Percentiles rank a stretch among this genome's conserved stretches.
These are phyloP conservation scores for Polytrichum formosum DNA, from an alignment of 225 moss, liverwort and hornwort species.

Conservation along the genomic window DNA sequence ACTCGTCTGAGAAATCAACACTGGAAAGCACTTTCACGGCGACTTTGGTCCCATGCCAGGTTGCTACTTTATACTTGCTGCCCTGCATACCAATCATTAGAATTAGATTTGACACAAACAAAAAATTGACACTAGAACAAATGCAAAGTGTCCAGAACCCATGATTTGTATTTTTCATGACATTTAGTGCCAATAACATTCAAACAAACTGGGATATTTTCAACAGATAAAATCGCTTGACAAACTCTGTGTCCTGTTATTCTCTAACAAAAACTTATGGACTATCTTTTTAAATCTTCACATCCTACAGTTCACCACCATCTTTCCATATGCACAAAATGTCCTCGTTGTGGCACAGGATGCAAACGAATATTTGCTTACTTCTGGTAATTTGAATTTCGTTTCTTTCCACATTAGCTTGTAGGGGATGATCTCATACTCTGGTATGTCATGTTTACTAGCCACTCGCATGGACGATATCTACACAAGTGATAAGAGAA, in stretches of 20 bases:
- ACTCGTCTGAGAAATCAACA: constrained; percentile 42
- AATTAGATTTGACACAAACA: too few relatives aligned
- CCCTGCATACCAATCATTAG: constrained; percentile 30
- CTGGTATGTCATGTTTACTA: constrained; percentile 61
- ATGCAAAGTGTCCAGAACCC: too few relatives aligned
- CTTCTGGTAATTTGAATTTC: constrained; percentile 40
- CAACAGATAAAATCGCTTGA: too few relatives aligned
- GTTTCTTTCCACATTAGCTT: constrained; percentile 38
- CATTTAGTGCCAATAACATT: too few relatives aligned
- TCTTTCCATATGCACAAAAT: neutral
- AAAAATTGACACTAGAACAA: too few relatives aligned
- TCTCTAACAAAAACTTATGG: too few relatives aligned
- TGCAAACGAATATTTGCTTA: constrained; percentile 5
- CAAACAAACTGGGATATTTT: too few relatives aligned
- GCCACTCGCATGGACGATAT: constrained; percentile 72
- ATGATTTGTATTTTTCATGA: too few relatives aligned
- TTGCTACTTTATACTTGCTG: constrained; percentile 64
- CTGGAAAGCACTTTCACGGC: constrained; percentile 78
- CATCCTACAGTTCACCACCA: neutral
- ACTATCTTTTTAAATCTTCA: too few relatives aligned
- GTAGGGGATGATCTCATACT: constrained; percentile 74
- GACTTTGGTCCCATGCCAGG: constrained; percentile 89
- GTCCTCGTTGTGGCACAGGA: neutral
- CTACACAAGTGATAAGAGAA: constrained; percentile 17
- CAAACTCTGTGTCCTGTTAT: too few relatives aligned